Conservation (phyloP, 2,329 filamentous ascomycete genomes). For the Dichotomopilus funicola region DNA sequence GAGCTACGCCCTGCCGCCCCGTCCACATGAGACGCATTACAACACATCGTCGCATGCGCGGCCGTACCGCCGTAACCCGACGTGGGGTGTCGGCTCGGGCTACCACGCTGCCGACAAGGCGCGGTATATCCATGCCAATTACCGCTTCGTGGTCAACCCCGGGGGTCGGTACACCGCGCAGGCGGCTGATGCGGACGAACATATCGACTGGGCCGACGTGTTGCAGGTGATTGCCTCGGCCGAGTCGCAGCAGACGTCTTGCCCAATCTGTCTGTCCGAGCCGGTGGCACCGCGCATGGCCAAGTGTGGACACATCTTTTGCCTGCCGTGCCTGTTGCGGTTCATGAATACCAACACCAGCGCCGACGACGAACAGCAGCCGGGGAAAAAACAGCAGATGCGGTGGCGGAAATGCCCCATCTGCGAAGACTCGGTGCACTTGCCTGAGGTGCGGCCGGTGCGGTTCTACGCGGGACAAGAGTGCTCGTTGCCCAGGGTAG, state of each 20-base stretch:
- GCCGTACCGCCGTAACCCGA: constrained; percentile 62
- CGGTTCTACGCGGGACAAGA: constrained; percentile 90
- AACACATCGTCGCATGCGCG: constrained; percentile 41
- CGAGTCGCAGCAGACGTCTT: constrained; percentile 80
- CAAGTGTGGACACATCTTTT: constrained; percentile 95
- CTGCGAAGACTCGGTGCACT: constrained; percentile 87
- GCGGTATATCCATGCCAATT: constrained; percentile 88
- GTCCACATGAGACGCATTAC: constrained; percentile 55
- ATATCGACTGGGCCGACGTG: constrained; percentile 85
- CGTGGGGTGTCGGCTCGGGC: constrained; percentile 80
- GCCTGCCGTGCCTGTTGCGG: constrained; percentile 82
- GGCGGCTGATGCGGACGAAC: constrained; percentile 77
- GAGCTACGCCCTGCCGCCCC: constrained; percentile 77
- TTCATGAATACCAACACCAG: constrained; percentile 85
- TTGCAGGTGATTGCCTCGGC: constrained; percentile 87
- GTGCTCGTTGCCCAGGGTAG: constrained; percentile 68
- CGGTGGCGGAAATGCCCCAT: constrained; percentile 95
- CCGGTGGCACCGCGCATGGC: constrained; percentile 95
- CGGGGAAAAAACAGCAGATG: constrained; percentile 42
- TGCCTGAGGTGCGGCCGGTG: constrained; percentile 83
- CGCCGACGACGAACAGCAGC: constrained; percentile 32
- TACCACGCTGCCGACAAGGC: constrained; percentile 90
- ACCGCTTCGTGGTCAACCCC: constrained; percentile 90
- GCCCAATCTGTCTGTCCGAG: constrained; percentile 89
- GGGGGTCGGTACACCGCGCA: constrained; percentile 72